Evolutionary conservation across 225 moss, liverwort and hornwort genomes (phyloP), one percentile per base, ranked within the genome.

Genomic region (Bryum argenteum): DNA sequence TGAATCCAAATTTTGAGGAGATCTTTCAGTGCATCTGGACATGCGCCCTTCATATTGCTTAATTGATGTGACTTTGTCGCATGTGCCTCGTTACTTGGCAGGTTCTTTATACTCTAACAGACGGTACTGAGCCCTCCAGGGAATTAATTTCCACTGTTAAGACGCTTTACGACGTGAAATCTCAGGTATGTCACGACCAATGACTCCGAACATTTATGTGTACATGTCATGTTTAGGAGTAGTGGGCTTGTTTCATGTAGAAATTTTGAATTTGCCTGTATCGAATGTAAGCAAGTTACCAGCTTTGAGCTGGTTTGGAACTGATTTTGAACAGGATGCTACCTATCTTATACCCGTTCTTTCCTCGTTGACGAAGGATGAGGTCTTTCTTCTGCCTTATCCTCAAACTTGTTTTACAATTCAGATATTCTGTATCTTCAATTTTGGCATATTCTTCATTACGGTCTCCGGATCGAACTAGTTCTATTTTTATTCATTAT

Each of bases 301-400:
- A 67, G 57, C 18, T 28, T 63, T 72, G 41, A 70, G 52, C 81
- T 85, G n/a, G 76, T 40, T 70, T 77, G 66, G 37, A 50, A 68
- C 64, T 57, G 78, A 18, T 26, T 61, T 78, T 74, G 44, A 66
- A 74, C 93, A 96, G 92, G 98, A 99, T 90, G 92, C 98, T 43
- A 91, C 86, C 28, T 92, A 92, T 67, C 94, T 99, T 6, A 99
- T 99, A 79, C 98, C 98, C 48, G 91, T 99, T 63, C 88, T 99
- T 80, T 94, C 98, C 40, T 99, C 94, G 64, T 78, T 94, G 62
- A 89, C 94, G 53, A 94, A 94, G 84, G 98, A 99, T 59, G 94
- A 99, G 98, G 98, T 99, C 64, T 78, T 19, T 55, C 60, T 70
- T 79, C 60, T 75, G 28, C 59, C 64, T 33, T 58, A 22, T 19